Evolutionary conservation across 768 basidiomycete genomes (phyloP), one percentile per base, ranked within the genome.

Genomic region (Grammothele lineata): DNA sequence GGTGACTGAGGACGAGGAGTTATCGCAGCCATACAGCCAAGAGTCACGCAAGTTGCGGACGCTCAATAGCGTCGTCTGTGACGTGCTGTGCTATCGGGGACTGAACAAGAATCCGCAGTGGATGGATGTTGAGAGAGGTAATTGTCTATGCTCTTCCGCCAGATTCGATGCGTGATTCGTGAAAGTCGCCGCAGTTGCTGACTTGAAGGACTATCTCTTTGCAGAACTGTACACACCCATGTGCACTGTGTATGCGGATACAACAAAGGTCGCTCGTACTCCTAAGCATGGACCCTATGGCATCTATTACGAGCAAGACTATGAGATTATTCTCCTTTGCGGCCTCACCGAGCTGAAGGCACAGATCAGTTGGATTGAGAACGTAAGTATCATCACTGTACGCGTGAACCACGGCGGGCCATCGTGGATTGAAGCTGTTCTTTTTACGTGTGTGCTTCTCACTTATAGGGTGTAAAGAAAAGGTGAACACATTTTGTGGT

Each of bases 261-360:
- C 60, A 0, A 57, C 67, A 14, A 54, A 54, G 34, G 49, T 68
- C 22, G 8, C 33, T 3, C 34, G 34, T 15, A 14, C 12, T 17
- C 36, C 24, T 7, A 11, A 32, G 3, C 17, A 4, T 2, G 51
- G 51, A 4, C 22, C 47, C 1, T 11, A 22, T 1, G 56, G 54
- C 11, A 8, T 19, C n/a, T 69, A 66, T 23, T 68, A 60, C 43
- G 54, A 52, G 38, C 63, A 59, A 27, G 48, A 63, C 15, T 76
- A 66, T 47, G 65, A 69, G 10, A 59, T 77, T 23, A 61, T 74
- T 34, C 48, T 77, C 43, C 64, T 62, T 37, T 71, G 75, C 38
- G 76, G 76, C 1, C 38, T 68, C 33, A 73, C 75, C 0, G 75
- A 77, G 43, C 38, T 77, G 15, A 68, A 72, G 42, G 73, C 73